Evolutionary conservation across 768 basidiomycete species (phyloP).

Genomic region (Lentinula sp.): DNA sequence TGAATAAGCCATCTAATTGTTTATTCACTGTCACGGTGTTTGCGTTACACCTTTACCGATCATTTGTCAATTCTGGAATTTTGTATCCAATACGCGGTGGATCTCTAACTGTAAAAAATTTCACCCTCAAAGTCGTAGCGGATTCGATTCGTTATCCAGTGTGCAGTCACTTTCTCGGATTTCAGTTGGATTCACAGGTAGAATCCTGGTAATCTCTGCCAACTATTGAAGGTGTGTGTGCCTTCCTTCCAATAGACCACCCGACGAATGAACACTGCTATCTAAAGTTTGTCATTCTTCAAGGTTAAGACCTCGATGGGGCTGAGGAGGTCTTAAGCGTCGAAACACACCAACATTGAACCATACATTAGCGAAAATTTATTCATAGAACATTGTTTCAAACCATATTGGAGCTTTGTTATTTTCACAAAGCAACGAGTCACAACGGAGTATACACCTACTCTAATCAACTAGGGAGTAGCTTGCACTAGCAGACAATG

Average conservation of each 20-base stretch:
- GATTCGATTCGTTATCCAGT: not conserved
- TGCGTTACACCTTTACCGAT: not conserved
- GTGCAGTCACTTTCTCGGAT: not conserved
- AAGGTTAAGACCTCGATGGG: not conserved
- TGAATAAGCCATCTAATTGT: slow-evolving; percentile 7
- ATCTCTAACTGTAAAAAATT: not conserved
- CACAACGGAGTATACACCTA: too few relatives aligned
- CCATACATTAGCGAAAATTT: too few relatives aligned
- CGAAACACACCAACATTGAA: not conserved
- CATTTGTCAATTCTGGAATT: not conserved
- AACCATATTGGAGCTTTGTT: too few relatives aligned
- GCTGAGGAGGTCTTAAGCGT: not conserved
- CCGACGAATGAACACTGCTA: not conserved
- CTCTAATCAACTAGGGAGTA: too few relatives aligned
- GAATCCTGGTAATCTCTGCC: not conserved
- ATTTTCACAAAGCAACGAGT: too few relatives aligned
- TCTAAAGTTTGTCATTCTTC: not conserved
- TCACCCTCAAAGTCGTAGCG: not conserved
- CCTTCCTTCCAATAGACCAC: not conserved
- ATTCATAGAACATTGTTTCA: too few relatives aligned
- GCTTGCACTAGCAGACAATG: too few relatives aligned
- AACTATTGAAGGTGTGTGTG: not conserved
- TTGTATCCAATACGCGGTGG: not conserved
- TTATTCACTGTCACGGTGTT: not conserved
- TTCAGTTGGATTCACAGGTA: not conserved